Evolutionary conservation across 225 moss, liverwort and hornwort species (phyloP).

Genomic region (Climacium dendroides): DNA sequence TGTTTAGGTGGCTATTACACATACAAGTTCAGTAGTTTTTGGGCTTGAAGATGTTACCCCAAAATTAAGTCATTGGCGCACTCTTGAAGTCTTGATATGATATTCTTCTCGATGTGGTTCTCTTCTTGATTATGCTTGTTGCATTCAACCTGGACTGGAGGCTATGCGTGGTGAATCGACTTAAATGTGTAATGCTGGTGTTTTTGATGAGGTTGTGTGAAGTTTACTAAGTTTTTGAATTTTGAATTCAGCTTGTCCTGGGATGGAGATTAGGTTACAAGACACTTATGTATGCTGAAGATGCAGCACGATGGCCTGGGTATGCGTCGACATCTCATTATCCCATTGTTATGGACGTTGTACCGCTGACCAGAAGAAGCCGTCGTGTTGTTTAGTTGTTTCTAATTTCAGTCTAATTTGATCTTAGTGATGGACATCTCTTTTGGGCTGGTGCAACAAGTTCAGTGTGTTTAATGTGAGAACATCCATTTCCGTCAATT

Average conservation of each 20-base stretch:
- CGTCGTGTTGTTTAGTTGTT: not conserved
- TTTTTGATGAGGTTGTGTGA: not conserved
- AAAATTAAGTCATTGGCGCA: not conserved
- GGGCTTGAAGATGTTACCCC: not conserved
- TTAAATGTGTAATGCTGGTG: not conserved
- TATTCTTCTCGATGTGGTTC: not conserved
- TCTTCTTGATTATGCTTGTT: not conserved
- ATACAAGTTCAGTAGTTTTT: not conserved
- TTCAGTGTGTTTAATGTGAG: not conserved
- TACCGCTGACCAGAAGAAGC: not conserved
- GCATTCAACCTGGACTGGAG: not conserved
- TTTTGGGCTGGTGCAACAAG: not conserved
- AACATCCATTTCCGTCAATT: not conserved
- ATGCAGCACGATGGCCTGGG: constrained; percentile 84
- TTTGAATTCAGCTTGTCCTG: constrained; percentile 37
- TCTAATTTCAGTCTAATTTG: not conserved
- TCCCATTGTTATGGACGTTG: not conserved
- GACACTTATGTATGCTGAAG: constrained; percentile 71
- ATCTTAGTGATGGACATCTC: not conserved
- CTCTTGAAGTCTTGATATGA: not conserved
- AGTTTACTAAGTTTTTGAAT: not conserved
- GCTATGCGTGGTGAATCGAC: not conserved
- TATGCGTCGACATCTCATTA: constrained; percentile 6
- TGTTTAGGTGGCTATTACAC: not conserved
- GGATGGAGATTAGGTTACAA: constrained; percentile 68